phyloP scores from a whole-genome alignment of 2,329 filamentous ascomycete genomes.

The Cadophora luteo-olivacea region DNA sequence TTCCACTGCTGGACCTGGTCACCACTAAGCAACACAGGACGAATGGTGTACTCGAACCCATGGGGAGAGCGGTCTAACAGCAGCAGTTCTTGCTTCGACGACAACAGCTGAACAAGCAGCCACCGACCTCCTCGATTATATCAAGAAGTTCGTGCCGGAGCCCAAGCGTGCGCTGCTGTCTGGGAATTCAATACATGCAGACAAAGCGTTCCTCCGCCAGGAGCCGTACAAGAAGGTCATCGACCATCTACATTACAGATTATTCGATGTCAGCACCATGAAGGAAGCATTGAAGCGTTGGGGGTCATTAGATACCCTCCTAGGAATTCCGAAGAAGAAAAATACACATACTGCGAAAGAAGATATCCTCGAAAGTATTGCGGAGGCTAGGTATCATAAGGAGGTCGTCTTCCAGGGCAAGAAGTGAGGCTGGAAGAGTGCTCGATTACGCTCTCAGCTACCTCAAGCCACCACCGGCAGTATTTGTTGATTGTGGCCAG shows the following conservation, averaged over 20 bases:
- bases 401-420: conserved; percentile 65
- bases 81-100: conserved; percentile 74
- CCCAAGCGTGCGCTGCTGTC: conserved; percentile 75
- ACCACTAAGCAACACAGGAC: conserved; percentile 52
- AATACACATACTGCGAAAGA: conserved; percentile 81
- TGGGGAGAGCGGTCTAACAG: conserved; percentile 79
- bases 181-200: conserved; percentile 92
- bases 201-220: conserved; percentile 79
- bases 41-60: conserved; percentile 89
- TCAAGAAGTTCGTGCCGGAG: conserved; percentile 73
- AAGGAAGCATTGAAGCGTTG: conserved; percentile 91
- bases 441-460: neutral
- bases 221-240: conserved; percentile 76
- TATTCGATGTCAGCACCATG: conserved; percentile 89
- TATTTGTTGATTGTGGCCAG: neutral
- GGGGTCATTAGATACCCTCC: conserved; percentile 67
- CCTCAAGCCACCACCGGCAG: neutral
- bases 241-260: conserved; percentile 84
- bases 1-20: neutral
- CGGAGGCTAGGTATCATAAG: conserved; percentile 85
- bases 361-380: conserved; percentile 95
- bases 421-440: conserved; percentile 5
- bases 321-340: conserved; percentile 73
- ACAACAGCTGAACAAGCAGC: conserved; percentile 75
- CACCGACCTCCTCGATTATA: conserved; percentile 75